phyloP scores from a whole-genome alignment of 2,329 filamentous ascomycete species.

The Teratosphaeria viscida region DNA sequence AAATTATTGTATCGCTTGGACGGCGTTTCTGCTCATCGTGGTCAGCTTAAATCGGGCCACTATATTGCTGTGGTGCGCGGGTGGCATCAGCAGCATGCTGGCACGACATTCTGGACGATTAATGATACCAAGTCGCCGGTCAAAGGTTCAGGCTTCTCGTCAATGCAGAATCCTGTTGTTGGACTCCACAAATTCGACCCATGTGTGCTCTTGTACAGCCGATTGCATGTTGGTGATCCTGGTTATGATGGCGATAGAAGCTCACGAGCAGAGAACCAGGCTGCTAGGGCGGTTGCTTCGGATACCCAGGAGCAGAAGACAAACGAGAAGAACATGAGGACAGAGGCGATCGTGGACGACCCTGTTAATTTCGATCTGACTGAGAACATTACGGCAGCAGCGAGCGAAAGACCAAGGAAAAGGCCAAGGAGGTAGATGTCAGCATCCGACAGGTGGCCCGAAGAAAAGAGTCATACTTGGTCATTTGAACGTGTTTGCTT shows the following conservation, averaged over 20 bases:
- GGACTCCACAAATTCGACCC: neutral
- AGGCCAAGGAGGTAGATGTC: neutral
- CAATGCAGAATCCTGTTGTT: neutral
- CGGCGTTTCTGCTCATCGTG: neutral
- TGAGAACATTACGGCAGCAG: neutral
- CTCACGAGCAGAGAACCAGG: neutral
- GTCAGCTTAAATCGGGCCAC: neutral
- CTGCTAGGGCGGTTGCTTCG: neutral
- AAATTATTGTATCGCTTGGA: neutral
- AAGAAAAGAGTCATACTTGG: too few species aligned
- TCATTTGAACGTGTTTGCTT: too few species aligned
- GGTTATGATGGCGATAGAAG: neutral
- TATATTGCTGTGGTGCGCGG: neutral
- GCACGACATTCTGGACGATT: neutral
- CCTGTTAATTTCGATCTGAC: neutral
- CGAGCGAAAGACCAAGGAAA: neutral
- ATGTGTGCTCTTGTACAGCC: neutral
- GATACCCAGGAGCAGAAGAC: neutral
- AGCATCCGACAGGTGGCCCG: neutral
- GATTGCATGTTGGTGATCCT: neutral
- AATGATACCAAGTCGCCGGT: neutral
- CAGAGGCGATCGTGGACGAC: neutral
- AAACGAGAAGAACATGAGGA: neutral
- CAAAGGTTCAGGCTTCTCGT: neutral
- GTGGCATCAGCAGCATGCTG: neutral